These are phyloP conservation scores for Escallonia herrerae DNA, from an alignment of 129 eudicot genomes.

Conservation along the genomic window DNA sequence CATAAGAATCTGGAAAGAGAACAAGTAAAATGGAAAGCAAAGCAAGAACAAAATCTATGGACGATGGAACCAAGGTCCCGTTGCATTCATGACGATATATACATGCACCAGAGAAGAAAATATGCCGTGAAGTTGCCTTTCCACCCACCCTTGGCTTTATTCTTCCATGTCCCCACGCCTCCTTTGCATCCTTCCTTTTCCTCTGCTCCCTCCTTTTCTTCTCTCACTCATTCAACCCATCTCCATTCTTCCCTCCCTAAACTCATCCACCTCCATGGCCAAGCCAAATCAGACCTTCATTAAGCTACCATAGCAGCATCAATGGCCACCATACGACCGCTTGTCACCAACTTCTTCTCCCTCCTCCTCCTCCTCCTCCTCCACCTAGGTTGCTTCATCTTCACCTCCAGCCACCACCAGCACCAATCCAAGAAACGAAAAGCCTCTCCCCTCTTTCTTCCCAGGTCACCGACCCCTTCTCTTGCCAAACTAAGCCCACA, in stretches of 20 bases:
- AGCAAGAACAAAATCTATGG: no score
- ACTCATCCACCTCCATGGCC: constrained; percentile 11
- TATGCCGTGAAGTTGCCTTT: constrained; percentile 34
- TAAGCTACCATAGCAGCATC: neutral
- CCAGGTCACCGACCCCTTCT: constrained; percentile 19
- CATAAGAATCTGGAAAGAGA: no score
- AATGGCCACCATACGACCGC: constrained; percentile 31
- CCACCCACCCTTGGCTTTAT: constrained; percentile 32
- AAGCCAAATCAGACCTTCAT: neutral
- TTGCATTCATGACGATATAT: no score
- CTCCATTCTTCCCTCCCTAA: neutral
- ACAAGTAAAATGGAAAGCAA: no score
- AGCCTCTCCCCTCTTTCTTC: constrained; percentile 22
- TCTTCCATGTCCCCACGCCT: constrained; percentile 24
- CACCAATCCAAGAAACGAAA: constrained; percentile 28
- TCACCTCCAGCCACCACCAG: constrained; percentile 23
- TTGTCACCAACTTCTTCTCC: constrained; percentile 26
- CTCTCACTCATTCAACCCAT: neutral
- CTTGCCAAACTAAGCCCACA: constrained; percentile 34
- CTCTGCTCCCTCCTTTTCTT: constrained; percentile 1
- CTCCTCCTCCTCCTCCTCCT: constrained; percentile 42
- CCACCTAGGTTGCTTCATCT: constrained; percentile 47
- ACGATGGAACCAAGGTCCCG: no score
- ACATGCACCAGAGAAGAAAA: neutral
- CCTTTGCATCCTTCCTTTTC: no score